phyloP scores from a whole-genome alignment of 495 filamentous ascomycete species.

The Xylaria castorea region DNA sequence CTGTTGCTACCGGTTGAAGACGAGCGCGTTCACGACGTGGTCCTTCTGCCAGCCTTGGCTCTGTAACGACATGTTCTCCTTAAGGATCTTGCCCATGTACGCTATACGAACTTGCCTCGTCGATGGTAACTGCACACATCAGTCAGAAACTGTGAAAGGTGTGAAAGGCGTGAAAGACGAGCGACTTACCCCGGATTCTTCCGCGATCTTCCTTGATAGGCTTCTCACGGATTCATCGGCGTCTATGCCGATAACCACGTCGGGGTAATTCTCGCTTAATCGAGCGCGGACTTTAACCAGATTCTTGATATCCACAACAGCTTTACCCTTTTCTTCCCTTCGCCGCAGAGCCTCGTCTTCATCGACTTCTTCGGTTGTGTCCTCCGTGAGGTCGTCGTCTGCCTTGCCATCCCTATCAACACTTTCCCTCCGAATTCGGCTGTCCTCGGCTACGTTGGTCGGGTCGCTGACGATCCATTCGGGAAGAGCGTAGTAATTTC shows the following conservation, averaged over 20 bases:
- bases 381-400: constrained; percentile 50
- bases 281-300: constrained; percentile 68
- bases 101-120: constrained; percentile 68
- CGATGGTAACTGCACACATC: constrained; percentile 49
- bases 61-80: constrained; percentile 66
- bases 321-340: constrained; percentile 72
- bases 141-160: constrained; percentile 30
- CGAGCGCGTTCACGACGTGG: constrained; percentile 79
- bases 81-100: constrained; percentile 80
- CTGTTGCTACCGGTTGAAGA: constrained; percentile 60
- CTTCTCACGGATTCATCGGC: constrained; percentile 68
- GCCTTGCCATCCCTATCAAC: constrained; percentile 50
- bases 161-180: background rate
- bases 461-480: constrained; percentile 80
- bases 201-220: constrained; percentile 66
- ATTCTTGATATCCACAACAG: constrained; percentile 52
- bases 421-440: constrained; percentile 30
- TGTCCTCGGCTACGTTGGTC: constrained; percentile 64
- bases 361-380: constrained; percentile 45
- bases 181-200: constrained; percentile 68
- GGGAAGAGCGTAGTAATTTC: constrained; percentile 77
- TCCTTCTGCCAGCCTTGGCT: constrained; percentile 79
- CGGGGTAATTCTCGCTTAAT: constrained; percentile 73
- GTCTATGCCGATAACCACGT: constrained; percentile 66
- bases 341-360: constrained; percentile 63